Evolutionary conservation across 1,284 basidiomycete species (phyloP).

Genomic region (Trichosporon ovoides): DNA sequence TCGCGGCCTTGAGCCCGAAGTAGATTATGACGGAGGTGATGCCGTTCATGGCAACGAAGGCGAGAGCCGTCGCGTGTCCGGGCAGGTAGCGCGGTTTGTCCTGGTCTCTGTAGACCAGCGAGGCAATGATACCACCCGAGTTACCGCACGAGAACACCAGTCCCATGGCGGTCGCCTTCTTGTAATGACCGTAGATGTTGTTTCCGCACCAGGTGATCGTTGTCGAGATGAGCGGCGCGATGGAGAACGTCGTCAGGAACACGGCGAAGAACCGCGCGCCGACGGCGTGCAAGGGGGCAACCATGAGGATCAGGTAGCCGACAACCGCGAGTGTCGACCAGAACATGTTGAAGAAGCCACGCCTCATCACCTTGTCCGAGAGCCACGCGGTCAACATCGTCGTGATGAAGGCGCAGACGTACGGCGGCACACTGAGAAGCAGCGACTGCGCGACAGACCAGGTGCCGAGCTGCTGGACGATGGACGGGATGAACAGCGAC

Average conservation of each 20-base stretch:
- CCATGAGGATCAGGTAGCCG: conserved; percentile 44
- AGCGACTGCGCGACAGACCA: conserved; percentile 47
- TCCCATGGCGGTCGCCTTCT: conserved; percentile 50
- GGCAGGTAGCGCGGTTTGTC: conserved; percentile 36
- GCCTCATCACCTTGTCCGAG: conserved; percentile 44
- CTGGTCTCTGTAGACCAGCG: conserved; percentile 45
- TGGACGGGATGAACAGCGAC: conserved; percentile 49
- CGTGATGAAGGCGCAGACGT: conserved; percentile 52
- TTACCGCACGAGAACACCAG: conserved; percentile 52
- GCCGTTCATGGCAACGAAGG: conserved; percentile 41
- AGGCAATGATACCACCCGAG: conserved; percentile 50
- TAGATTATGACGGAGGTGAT: conserved; percentile 40
- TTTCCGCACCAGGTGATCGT: conserved; percentile 51
- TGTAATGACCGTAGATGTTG: conserved; percentile 48
- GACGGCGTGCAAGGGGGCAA: conserved; percentile 6
- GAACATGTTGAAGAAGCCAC: conserved; percentile 50
- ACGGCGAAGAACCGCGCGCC: conserved; percentile 50
- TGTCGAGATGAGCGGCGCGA: conserved; percentile 49
- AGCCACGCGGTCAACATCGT: conserved; percentile 48
- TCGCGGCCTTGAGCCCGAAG: conserved; percentile 42
- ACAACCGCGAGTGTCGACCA: conserved; percentile 46
- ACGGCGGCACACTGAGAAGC: conserved; percentile 49
- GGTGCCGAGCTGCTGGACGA: conserved; percentile 47
- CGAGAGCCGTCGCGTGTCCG: conserved; percentile 47
- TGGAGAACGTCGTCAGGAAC: conserved; percentile 47